phyloP scores from a whole-genome alignment of 2,329 filamentous ascomycete species.

The Chrysoporthe cubensis region DNA sequence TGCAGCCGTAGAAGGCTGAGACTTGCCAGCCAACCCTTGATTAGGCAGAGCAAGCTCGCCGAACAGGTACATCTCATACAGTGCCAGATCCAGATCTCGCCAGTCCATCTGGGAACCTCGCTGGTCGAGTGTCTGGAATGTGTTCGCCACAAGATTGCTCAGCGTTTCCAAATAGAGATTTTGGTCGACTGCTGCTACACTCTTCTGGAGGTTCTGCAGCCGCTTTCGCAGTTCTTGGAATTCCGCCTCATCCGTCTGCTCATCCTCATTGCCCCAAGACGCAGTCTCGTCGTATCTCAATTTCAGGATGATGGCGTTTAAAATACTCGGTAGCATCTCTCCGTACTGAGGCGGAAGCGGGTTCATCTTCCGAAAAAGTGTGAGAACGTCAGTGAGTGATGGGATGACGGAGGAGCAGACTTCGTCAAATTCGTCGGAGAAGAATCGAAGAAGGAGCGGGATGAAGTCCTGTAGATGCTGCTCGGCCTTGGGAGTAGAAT shows the following conservation, averaged over 20 bases:
- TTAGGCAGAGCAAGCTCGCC: conserved; percentile 91
- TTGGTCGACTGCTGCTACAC: conserved; percentile 87
- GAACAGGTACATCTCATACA: conserved; percentile 95
- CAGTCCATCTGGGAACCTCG: conserved; percentile 80
- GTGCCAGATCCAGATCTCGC: conserved; percentile 90
- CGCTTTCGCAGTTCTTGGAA: conserved; percentile 93
- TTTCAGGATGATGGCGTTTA: conserved; percentile 91
- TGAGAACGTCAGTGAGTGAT: conserved; percentile 88
- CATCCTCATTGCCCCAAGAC: conserved; percentile 90
- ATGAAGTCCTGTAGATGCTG: conserved; percentile 82
- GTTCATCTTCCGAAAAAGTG: conserved; percentile 82
- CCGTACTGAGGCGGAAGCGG: conserved; percentile 74
- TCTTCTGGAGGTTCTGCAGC: conserved; percentile 89
- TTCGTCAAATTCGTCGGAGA: conserved; percentile 97
- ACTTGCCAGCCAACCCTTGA: conserved; percentile 84
- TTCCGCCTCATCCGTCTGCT: conserved; percentile 94
- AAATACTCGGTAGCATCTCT: conserved; percentile 82
- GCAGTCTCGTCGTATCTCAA: conserved; percentile 98
- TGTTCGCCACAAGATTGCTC: conserved; percentile 84
- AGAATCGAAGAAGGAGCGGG: conserved; percentile 87
- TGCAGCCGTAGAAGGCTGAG: conserved; percentile 76
- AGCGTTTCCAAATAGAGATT: conserved; percentile 85
- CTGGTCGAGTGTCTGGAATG: conserved; percentile 79
- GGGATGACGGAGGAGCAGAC: conserved; percentile 95
- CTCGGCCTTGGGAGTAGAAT: conserved; percentile 75